Base-by-base conservation (phyloP, 2,329 filamentous ascomycete genomes). In the Elsinoe fawcettii region DNA sequence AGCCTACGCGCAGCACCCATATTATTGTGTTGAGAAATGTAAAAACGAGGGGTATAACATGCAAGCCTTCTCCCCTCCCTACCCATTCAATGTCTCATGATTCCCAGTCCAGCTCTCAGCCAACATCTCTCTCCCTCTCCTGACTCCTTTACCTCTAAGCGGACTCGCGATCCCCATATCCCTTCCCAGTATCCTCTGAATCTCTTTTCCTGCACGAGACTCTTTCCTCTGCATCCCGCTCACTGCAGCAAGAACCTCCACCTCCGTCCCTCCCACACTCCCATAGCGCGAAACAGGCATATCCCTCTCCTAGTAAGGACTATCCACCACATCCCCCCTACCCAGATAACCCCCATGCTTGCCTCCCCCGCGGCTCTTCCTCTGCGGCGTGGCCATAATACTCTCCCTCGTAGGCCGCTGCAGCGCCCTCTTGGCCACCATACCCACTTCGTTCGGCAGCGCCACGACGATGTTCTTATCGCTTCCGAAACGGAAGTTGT, bases 391-490 rank as follows among this genome's bases (percentile, higher is more conserved):
- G 34, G 88, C 88, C 68, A 69, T 69, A 70, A 99, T 97, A 71
- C 90, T 96, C 76, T 99, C 90, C 36, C 93, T 79, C 0, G 93
- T 97, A 1, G 92, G 90, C 67, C 85, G 85, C 77, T 89, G 89
- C 67, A 99, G 81, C 58, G 84, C 86, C 65, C 86, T 82, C 72
- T 92, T 91, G 46, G 86, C 87, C 11, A 99, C 89, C 91, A 97
- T 97, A 72, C 96, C 95, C 64, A 99, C 93, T 71, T 97, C 91
- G 69, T 99, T 96, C 1, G 93, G 91, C 62, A 99, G 76, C 0
- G 93, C 93, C 34, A 99, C 92, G 66, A 99, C 96, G 66, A 99
- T 90, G 66, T 96, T 96, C 81, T 96, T 95, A 72, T 99, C 93
- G 4, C 86, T 91, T 47, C 92, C 92, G 67, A 90, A 99, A 66